These are phyloP conservation scores for Suillus subluteus DNA, from an alignment of 768 basidiomycete genomes.

Conservation along the genomic window DNA sequence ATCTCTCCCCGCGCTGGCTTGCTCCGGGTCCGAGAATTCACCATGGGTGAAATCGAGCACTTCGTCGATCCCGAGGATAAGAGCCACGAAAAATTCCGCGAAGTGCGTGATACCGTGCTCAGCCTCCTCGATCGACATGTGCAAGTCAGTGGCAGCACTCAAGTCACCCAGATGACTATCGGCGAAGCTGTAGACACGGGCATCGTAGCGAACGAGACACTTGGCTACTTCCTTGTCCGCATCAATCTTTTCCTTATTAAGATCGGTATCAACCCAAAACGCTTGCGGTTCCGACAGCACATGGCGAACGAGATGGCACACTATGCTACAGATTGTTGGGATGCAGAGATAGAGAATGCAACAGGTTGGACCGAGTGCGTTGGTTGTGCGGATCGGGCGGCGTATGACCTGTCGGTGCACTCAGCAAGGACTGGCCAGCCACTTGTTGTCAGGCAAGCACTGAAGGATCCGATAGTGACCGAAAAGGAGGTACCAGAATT, in stretches of 20 bases:
- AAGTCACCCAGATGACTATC: slow-evolving; percentile 67
- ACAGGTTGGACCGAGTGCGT: slow-evolving; percentile 95
- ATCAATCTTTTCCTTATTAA: slow-evolving; percentile 88
- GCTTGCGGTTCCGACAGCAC: slow-evolving; percentile 95
- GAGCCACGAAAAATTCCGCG: slow-evolving; percentile 79
- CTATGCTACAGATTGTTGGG: slow-evolving; percentile 99
- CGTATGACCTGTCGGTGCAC: slow-evolving; percentile 95
- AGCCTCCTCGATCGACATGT: slow-evolving; percentile 80
- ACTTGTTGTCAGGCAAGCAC: slow-evolving; percentile 82
- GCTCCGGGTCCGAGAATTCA: slow-evolving; percentile 97
- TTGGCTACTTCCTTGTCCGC: slow-evolving; percentile 95
- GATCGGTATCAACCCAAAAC: slow-evolving; percentile 84
- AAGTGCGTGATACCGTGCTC: slow-evolving; percentile 76
- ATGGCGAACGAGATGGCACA: slow-evolving; percentile 99
- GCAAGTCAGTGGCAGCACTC: slow-evolving; percentile 76
- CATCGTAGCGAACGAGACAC: slow-evolving; percentile 93
- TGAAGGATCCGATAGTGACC: slow-evolving; percentile 83
- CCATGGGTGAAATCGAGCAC: slow-evolving; percentile 99
- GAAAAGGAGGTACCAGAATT: slow-evolving; percentile 81
- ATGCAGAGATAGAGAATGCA: slow-evolving; percentile 95
- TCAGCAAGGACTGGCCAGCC: slow-evolving; percentile 80
- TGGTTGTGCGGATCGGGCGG: slow-evolving; percentile 97
- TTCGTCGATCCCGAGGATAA: slow-evolving; percentile 96
- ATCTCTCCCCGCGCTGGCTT: slow-evolving; percentile 97
- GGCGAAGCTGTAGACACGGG: slow-evolving; percentile 89